phyloP scores from a whole-genome alignment of 2,329 filamentous ascomycete genomes.

The Colletotrichum limetticola region DNA sequence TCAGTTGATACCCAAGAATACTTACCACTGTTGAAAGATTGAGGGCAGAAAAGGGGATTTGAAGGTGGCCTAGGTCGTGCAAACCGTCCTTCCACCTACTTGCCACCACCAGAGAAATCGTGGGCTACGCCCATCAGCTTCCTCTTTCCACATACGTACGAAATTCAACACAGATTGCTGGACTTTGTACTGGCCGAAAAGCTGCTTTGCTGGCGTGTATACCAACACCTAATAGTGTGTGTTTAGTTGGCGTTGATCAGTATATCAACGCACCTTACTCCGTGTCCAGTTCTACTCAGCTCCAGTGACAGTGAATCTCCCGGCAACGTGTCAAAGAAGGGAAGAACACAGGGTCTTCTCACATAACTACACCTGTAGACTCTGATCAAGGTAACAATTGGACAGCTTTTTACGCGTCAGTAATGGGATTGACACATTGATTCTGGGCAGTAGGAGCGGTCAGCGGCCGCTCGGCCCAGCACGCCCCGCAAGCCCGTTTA shows the following conservation, averaged over 20 bases:
- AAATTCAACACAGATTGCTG: no score
- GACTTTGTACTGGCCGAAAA: no score
- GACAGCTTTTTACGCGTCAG: background rate
- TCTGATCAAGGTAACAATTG: background rate
- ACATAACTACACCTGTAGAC: background rate
- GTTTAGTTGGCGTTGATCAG: background rate
- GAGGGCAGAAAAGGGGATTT: no score
- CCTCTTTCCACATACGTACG: no score
- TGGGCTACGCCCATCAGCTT: no score
- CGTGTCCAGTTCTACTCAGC: background rate
- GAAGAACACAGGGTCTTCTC: background rate
- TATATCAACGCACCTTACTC: background rate
- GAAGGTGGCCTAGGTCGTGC: no score
- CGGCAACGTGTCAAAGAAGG: no score
- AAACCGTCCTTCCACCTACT: no score
- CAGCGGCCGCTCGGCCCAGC: background rate
- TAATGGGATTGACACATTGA: background rate
- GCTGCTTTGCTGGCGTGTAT: no score
- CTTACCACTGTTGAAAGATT: no score
- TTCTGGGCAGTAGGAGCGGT: background rate
- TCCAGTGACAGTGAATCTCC: background rate
- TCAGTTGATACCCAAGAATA: background rate
- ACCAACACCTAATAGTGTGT: background rate
- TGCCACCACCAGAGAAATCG: no score
- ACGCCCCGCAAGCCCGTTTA: conserved; percentile 6